Base-by-base conservation (phyloP, 805 yeast species). In the Barnettozyma pratensis region DNA sequence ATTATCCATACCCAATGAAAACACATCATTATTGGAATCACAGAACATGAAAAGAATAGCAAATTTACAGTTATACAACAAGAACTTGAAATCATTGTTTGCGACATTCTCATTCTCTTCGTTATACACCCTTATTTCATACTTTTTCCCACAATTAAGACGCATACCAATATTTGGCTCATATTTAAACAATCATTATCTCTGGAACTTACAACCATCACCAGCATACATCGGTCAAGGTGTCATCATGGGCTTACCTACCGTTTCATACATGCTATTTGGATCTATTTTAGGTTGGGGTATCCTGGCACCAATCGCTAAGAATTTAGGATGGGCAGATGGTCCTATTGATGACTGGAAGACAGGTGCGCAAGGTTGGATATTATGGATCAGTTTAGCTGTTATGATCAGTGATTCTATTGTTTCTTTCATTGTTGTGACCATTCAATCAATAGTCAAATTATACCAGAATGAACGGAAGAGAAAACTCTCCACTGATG, bases 211-310 rank as follows among this genome's bases (percentile, higher is more conserved):
- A 51, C 96, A 94, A 64, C 97, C 97, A 0, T 89, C 97, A 0
- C 99, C 99, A 0, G 98, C 98, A 0, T 92, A 92, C 63, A 77
- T 94, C 35, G 99, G 99, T 3, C 99, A 92, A 66, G 99, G 99
- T 4, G 89, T 94, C 38, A 92, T 92, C 49, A 92, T 92, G 99
- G 99, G 99, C 0, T 70, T 90, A 7, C 87, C 91, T 2, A 90
- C 98, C 0, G 95, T 90, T 0, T 75, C 88, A 8, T 86, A 90
- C 53, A 92, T 92, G 99, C 68, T 92, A 39, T 76, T 89, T 56
- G 99, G 99, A 3, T 82, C 96, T 26, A 53, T 92, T 1, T 60
- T 91, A 5, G 99, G 99, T 0, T 92, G 99, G 99, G 96, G 79
- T 0, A 67, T 92, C 1, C 69, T 92, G n/a, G 92, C 94, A 0